Evolutionary conservation across 164 flowering plant genomes (phyloP), one percentile per base, ranked within the genome.

Genomic region (Aristolochia contorta): DNA sequence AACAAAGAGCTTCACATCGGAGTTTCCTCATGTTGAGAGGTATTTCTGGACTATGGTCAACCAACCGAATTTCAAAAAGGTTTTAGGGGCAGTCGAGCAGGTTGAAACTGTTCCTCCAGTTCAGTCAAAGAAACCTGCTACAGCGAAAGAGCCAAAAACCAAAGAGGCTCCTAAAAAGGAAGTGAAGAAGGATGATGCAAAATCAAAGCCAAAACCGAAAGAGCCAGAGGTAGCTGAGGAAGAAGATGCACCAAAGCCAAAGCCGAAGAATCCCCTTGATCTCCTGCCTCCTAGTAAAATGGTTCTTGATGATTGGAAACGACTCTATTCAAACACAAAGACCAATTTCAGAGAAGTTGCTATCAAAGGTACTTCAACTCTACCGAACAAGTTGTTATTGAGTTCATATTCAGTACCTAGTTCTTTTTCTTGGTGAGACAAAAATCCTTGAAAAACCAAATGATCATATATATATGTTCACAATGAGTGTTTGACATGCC

Each of bases 41-140:
- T 93, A 93, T 77, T 90, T 90, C 56, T 93, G 99, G 99, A 93
- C 99, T 45, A 54, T 93, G 85, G 92, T 83, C 47, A 84, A 90
- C 72, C 97, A 93, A 54, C 99, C 99, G 52, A 79, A 80, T 27
- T 73, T 90, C 68, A 63, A 63, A 52, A 86, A 86, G 79, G 58
- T 84, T 32, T 13, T 90, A 63, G 99, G 96, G 70, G 89, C 84
- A 49, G 79, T 88, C 1, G 85, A 88, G 67, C 99, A 93, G 74
- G 48, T 93, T 6, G 88, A 82, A 14, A 59, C 89, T 54, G 80
- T 87, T 59, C 77, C 73, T 19, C 84, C 96, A 19, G 67, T 84
- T 70, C 75, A 43, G 18, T 68, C 71, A 13, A 60, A 81, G 77
- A 79, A 78, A 69, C 77, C 78, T n/a, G 62, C 70, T 41, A 81